phyloP scores from a whole-genome alignment of 192 early-diverging fungal species.

The Coemansia sp. region DNA sequence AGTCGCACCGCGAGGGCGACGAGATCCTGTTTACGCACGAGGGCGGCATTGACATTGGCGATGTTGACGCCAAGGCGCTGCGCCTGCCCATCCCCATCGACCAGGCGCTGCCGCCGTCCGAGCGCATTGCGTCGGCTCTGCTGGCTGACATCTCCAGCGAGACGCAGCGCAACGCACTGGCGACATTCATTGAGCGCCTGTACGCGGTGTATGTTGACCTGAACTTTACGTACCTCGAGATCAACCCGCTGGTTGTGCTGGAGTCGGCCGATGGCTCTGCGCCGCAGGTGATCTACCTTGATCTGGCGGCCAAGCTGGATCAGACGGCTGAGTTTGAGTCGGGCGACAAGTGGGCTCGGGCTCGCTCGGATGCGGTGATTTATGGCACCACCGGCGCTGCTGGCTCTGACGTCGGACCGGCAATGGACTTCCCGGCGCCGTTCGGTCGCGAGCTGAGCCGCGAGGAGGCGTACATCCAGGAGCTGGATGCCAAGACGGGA shows the following conservation, averaged over 20 bases:
- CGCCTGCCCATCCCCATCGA: constrained; percentile 81
- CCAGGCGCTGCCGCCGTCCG: constrained; percentile 65
- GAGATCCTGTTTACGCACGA: constrained; percentile 97
- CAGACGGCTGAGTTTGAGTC: constrained; percentile 97
- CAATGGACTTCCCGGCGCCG: constrained; percentile 96
- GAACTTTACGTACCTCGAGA: constrained; percentile 99
- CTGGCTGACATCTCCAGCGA: constrained; percentile 65
- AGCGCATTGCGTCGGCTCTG: constrained; percentile 64
- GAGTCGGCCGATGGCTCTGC: constrained; percentile 57
- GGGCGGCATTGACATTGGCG: constrained; percentile 97
- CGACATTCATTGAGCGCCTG: constrained; percentile 88
- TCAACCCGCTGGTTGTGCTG: constrained; percentile 97
- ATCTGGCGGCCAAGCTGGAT: constrained; percentile 97
- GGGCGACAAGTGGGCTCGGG: constrained; percentile 94
- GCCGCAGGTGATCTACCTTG: constrained; percentile 84
- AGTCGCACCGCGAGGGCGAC: constrained; percentile 93
- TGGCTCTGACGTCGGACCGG: constrained; percentile 61
- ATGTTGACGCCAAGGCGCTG: constrained; percentile 96
- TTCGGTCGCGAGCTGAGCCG: constrained; percentile 95
- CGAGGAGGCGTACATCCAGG: constrained; percentile 98
- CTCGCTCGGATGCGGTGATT: constrained; percentile 60
- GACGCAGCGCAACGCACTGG: constrained; percentile 67
- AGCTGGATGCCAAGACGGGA: constrained; percentile 97
- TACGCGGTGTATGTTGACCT: constrained; percentile 95
- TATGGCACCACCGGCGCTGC: constrained; percentile 40